Percentiles rank a stretch among this genome's conserved stretches.
Evolutionary conservation across 2,329 filamentous ascomycete genomes (phyloP).

Genomic region (Corinectria fuckeliana): DNA sequence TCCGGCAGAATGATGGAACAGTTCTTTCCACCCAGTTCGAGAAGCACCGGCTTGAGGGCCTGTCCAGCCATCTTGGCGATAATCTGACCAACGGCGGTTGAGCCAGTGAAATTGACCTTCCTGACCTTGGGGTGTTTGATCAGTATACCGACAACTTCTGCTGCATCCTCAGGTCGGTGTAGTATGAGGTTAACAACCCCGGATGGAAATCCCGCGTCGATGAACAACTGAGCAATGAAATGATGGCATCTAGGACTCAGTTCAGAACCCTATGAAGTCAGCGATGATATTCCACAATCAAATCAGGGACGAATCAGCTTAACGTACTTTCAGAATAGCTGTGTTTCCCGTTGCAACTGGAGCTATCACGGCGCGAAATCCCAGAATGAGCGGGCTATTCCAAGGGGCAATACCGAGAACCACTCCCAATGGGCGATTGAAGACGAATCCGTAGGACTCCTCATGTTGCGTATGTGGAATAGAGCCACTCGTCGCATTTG

Average conservation of each 20-base stretch:
- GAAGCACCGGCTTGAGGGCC: constrained; percentile 46
- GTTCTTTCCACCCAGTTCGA: constrained; percentile 49
- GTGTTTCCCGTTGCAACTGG: constrained; percentile 35
- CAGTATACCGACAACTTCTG: constrained; percentile 41
- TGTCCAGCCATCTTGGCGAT: constrained; percentile 43
- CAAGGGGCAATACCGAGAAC: constrained; percentile 39
- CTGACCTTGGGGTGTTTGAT: constrained; percentile 43
- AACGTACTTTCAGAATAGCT: constrained; percentile 31
- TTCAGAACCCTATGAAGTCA: constrained; percentile 35
- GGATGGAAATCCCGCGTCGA: constrained; percentile 47
- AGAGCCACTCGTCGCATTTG: neutral
- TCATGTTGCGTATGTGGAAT: neutral
- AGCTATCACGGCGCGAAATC: constrained; percentile 28
- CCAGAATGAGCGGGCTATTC: constrained; percentile 36
- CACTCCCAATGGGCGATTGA: constrained; percentile 33
- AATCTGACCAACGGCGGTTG: constrained; percentile 44
- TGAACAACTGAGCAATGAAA: constrained; percentile 43
- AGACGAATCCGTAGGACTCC: constrained; percentile 10
- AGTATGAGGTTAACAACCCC: constrained; percentile 47
- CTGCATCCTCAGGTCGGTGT: constrained; percentile 40
- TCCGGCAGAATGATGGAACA: constrained; percentile 48
- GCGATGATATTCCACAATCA: neutral
- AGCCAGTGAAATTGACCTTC: constrained; percentile 51
- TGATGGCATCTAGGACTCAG: constrained; percentile 38
- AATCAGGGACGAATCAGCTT: neutral